Conservation (phyloP, 2,329 filamentous ascomycete species). For the Tympanopsis confertula region DNA sequence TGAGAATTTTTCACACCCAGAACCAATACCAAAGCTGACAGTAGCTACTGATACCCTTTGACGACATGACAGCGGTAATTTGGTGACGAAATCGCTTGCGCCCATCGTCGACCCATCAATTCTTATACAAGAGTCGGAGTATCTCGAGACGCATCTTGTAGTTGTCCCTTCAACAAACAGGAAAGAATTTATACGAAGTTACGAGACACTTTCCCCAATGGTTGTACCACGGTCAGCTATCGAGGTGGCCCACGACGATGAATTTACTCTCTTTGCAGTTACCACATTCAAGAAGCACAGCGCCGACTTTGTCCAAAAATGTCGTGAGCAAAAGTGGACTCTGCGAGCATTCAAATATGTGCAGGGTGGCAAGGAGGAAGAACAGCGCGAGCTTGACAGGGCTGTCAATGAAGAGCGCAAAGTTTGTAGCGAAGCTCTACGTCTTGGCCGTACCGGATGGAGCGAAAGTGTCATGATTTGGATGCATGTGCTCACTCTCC, state of each 20-base stretch:
- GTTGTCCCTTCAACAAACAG: slow-evolving; percentile 70
- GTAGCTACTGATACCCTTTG: slow-evolving; percentile 5
- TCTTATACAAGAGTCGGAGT: slow-evolving; percentile 82
- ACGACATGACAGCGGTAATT: slow-evolving; percentile 57
- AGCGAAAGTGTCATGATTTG: slow-evolving; percentile 93
- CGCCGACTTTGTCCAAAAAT: slow-evolving; percentile 81
- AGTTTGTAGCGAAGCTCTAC: slow-evolving; percentile 81
- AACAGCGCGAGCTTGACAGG: slow-evolving; percentile 74
- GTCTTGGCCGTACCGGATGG: slow-evolving; percentile 82
- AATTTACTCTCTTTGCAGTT: slow-evolving; percentile 79
- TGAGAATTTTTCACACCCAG: slow-evolving; percentile 24
- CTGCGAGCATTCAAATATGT: slow-evolving; percentile 89
- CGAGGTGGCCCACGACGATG: slow-evolving; percentile 73
- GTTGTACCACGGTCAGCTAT: slow-evolving; percentile 81
- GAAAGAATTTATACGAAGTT: slow-evolving; percentile 80
- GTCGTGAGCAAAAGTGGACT: slow-evolving; percentile 85
- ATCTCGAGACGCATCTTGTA: slow-evolving; percentile 88
- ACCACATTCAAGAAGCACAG: slow-evolving; percentile 89
- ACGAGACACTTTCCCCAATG: slow-evolving; percentile 82
- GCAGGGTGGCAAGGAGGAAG: slow-evolving; percentile 79
- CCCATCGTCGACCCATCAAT: slow-evolving; percentile 72
- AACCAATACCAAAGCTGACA: neutral
- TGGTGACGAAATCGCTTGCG: slow-evolving; percentile 86
- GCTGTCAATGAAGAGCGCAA: slow-evolving; percentile 78
- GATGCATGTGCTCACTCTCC: slow-evolving; percentile 79